Percentiles rank a stretch among this genome's conserved stretches.
phyloP scores from a whole-genome alignment of 495 filamentous ascomycete genomes.

The Penicillium fimorum region DNA sequence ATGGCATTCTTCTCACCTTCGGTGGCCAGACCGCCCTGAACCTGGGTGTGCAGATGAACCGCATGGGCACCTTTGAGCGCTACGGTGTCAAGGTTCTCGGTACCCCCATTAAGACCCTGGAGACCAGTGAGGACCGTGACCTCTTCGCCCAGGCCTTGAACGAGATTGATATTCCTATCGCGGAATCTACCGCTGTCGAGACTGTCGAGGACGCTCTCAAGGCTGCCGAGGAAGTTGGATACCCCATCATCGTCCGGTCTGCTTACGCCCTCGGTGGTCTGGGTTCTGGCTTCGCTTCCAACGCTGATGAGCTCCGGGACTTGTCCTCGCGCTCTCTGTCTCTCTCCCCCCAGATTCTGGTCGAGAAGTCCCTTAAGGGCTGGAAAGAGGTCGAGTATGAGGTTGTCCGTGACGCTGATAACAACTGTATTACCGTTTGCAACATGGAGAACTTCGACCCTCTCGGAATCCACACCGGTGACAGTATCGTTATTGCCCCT shows the following conservation, averaged over 20 bases:
- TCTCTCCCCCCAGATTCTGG: conserved; percentile 92
- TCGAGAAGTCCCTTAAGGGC: conserved; percentile 98
- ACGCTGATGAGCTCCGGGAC: conserved; percentile 88
- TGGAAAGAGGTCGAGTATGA: conserved; percentile 99
- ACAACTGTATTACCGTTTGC: conserved; percentile 99
- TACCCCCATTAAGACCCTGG: conserved; percentile 89
- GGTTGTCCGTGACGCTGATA: conserved; percentile 86
- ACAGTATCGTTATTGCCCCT: conserved; percentile 94
- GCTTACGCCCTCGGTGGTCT: conserved; percentile 95
- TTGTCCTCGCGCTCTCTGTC: conserved; percentile 90
- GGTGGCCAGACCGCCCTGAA: conserved; percentile 96
- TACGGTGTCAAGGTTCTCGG: conserved; percentile 93
- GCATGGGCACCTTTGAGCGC: conserved; percentile 91
- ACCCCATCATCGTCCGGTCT: conserved; percentile 95
- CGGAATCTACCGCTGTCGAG: conserved; percentile 86
- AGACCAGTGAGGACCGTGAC: conserved; percentile 94
- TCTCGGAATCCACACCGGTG: conserved; percentile 92
- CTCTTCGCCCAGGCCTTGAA: conserved; percentile 87
- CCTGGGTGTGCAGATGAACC: conserved; percentile 94
- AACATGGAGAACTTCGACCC: conserved; percentile 99
- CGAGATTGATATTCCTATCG: conserved; percentile 96
- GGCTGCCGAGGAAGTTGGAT: conserved; percentile 82
- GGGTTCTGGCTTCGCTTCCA: conserved; percentile 94
- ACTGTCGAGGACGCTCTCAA: conserved; percentile 88
- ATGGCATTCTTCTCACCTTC: conserved; percentile 95